phyloP scores from a whole-genome alignment of 129 eudicot genomes.

The Centaurea solstitialis region DNA sequence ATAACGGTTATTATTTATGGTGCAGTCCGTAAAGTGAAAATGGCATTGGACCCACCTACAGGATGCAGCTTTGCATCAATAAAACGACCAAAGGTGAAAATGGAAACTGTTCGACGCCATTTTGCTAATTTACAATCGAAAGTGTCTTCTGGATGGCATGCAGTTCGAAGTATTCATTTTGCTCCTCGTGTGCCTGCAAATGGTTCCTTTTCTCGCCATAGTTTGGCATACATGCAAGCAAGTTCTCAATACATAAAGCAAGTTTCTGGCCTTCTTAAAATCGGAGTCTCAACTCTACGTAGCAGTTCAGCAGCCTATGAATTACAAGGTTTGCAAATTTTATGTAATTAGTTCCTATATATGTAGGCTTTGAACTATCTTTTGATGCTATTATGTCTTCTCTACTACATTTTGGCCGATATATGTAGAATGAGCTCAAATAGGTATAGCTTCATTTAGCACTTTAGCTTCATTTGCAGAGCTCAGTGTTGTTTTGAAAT shows the following conservation, averaged over 20 bases:
- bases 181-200: constrained; percentile 58
- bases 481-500: neutral
- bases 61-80: constrained; percentile 66
- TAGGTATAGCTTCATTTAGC: neutral
- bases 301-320: constrained; percentile 72
- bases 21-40: constrained; percentile 85
- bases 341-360: neutral
- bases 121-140: constrained; percentile 46
- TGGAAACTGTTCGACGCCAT: constrained; percentile 46
- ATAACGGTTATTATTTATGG: constrained; percentile 1
- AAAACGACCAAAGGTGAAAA: constrained; percentile 52
- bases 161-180: constrained; percentile 61
- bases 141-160: constrained; percentile 70
- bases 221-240: constrained; percentile 82
- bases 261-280: constrained; percentile 82
- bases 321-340: constrained; percentile 53
- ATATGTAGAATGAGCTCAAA: neutral
- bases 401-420: neutral
- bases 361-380: neutral
- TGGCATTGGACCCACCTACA: constrained; percentile 68
- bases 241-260: constrained; percentile 73
- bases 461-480: neutral
- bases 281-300: constrained; percentile 70
- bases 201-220: constrained; percentile 75
- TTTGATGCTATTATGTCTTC: neutral